A percentile compares a stretch with the other conserved stretches of the same genome.
Conservation (phyloP, 2,329 filamentous ascomycete species). For the Phoma herbarum region DNA sequence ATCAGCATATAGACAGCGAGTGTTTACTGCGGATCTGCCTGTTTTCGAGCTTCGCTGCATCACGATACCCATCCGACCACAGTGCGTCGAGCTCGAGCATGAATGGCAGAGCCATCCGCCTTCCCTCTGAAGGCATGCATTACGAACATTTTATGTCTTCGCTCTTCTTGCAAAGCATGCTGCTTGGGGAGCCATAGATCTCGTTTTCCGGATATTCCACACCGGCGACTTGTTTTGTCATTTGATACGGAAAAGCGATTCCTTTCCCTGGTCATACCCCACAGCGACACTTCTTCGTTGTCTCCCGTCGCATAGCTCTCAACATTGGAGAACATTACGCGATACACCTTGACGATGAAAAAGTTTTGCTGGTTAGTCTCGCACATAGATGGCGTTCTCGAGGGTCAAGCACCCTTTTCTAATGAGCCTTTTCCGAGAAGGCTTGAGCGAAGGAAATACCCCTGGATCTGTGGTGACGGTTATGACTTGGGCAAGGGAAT, state of each 20-base stretch:
- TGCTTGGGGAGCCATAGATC: constrained; percentile 54
- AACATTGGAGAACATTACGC: constrained; percentile 36
- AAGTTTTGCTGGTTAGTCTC: constrained; percentile 45
- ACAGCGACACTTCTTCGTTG: constrained; percentile 42
- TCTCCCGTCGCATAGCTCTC: constrained; percentile 41
- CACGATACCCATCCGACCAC: constrained; percentile 49
- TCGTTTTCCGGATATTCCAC: constrained; percentile 51
- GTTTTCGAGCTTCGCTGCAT: constrained; percentile 52
- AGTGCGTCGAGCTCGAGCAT: constrained; percentile 49
- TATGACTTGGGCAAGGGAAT: constrained; percentile 51
- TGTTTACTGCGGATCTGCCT: constrained; percentile 56
- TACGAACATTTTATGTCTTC: constrained; percentile 52
- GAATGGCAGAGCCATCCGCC: constrained; percentile 46
- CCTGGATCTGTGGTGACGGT: constrained; percentile 39
- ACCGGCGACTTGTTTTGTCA: constrained; percentile 45
- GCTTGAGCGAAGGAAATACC: constrained; percentile 49
- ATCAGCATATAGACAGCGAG: constrained; percentile 62
- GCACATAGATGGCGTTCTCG: constrained; percentile 53
- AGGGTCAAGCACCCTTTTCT: constrained; percentile 42
- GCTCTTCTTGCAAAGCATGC: constrained; percentile 50
- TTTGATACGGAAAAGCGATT: constrained; percentile 52
- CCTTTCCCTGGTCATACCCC: constrained; percentile 48
- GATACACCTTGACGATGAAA: constrained; percentile 42
- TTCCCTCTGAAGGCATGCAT: constrained; percentile 46
- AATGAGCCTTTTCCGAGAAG: constrained; percentile 37